phyloP scores from a whole-genome alignment of 768 basidiomycete genomes.

The Tricholoma sp. region DNA sequence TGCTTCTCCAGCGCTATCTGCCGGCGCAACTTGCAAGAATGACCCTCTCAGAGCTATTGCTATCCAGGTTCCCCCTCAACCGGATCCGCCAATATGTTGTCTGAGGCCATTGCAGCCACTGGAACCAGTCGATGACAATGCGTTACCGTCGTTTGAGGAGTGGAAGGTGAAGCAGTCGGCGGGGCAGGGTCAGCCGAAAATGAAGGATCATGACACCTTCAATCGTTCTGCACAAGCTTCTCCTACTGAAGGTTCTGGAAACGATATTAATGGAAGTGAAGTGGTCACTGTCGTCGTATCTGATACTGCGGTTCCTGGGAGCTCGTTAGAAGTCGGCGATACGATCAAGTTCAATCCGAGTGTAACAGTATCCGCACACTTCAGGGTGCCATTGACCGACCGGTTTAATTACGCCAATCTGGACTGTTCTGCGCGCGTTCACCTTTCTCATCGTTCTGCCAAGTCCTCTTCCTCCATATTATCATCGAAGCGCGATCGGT shows the following conservation, averaged over 20 bases:
- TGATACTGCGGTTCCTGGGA: slow-evolving; percentile 5
- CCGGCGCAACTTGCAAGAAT: slow-evolving; percentile 31
- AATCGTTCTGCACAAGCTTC: slow-evolving; percentile 13
- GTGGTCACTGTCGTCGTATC: slow-evolving; percentile 4
- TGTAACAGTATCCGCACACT: slow-evolving; percentile 49
- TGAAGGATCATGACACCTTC: slow-evolving; percentile 17
- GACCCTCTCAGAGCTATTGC: slow-evolving; percentile 61
- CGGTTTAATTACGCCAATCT: slow-evolving; percentile 92
- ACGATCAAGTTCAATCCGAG: slow-evolving; percentile 14
- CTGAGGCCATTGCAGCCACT: slow-evolving; percentile 48
- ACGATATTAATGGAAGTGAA: slow-evolving; percentile 5
- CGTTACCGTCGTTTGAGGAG: slow-evolving; percentile 80
- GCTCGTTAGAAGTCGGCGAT: slow-evolving; percentile 16
- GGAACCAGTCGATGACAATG: slow-evolving; percentile 52
- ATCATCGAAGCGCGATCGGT: slow-evolving; percentile 84
- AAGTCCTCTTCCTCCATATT: slow-evolving; percentile 83
- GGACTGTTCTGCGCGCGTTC: slow-evolving; percentile 93
- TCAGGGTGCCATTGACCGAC: slow-evolving; percentile 73
- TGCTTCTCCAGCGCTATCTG: slow-evolving; percentile 4
- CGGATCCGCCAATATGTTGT: slow-evolving; percentile 64
- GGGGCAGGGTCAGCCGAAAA: slow-evolving; percentile 29
- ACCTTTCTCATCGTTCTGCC: slow-evolving; percentile 73
- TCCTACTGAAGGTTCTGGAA: background rate
- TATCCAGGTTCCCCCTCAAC: slow-evolving; percentile 39
- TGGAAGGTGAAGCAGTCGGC: slow-evolving; percentile 73